Base-by-base conservation (phyloP, 23 red algal species). In the Chondrus crispus region DNA sequence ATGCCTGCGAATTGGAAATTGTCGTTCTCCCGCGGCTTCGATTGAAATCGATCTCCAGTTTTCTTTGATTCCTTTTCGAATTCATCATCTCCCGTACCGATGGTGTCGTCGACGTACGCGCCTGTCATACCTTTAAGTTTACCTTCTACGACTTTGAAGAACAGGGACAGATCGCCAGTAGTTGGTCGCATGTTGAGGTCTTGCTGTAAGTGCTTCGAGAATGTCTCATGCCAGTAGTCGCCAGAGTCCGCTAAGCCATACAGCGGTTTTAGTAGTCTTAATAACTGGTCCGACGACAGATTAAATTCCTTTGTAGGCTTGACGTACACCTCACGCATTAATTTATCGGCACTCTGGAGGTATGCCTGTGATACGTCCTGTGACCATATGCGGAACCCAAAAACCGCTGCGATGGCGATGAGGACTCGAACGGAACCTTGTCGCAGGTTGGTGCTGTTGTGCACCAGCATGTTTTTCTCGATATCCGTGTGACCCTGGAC, bases 321-420 rank as follows among this genome's bases (percentile, higher is more conserved):
- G 78, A 52, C 24, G 52, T 57, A 82, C 35, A 82, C 30, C 33
- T 52, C 46, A 18, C 52, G 78, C 52, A 53, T 82, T 40, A 57
- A 26, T 36, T 82, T 60, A 19, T 52, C 45, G 4, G 78, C 78
- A 5, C 7, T 35, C 46, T 53, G 78, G 32, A 82, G 32, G 55
- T 41, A 82, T 4, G 78, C 78, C 52, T 82, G 78, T 20, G 46
- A 36, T 24, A 82, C 78, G 42, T 82, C 78, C 28, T 57, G 46
- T 5, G 78, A 82, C 78, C 78, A 82, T 58, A 82, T 11, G 11
- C 51, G 46, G 24, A 82, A 82, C 33, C 78, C 78, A 51, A 82
- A 60, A 28, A 82, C 35, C 19, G 78, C 45, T 62, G 78, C 78
- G 48, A 82, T 36, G 24, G 78, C 46, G 33, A 51, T 41, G 48